Percentiles rank a stretch among this genome's conserved stretches.
phyloP scores from a whole-genome alignment of 176 grass and related monocot genomes.

The Themeda triandra region DNA sequence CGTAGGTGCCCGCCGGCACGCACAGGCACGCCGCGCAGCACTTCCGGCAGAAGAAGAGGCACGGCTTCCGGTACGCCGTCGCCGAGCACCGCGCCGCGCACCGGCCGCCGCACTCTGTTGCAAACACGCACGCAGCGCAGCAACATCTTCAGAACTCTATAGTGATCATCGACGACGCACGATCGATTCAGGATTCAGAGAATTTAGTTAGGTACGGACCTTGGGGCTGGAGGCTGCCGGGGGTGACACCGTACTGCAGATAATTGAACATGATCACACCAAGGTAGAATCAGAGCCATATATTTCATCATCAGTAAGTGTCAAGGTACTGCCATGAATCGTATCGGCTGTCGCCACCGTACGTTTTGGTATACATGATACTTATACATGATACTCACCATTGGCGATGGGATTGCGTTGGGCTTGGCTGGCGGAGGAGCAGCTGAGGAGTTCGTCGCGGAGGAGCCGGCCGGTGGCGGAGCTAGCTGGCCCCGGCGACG shows the following conservation, averaged over 20 bases:
- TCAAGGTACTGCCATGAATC: background rate
- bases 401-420: constrained; percentile 11
- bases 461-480: background rate
- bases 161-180: background rate
- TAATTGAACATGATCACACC: background rate
- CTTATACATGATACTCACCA: background rate
- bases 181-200: background rate
- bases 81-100: constrained; percentile 50
- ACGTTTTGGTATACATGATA: background rate
- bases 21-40: constrained; percentile 72
- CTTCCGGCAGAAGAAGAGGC: constrained; percentile 71
- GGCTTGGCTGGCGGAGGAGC: background rate
- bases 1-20: constrained; percentile 64
- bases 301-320: background rate
- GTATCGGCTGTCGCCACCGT: background rate
- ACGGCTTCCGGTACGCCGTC: constrained; percentile 84
- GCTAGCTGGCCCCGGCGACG: background rate
- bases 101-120: constrained; percentile 40
- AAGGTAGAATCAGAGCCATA: background rate
- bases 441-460: background rate
- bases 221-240: constrained; percentile 57
- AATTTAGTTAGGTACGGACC: constrained; percentile 4
- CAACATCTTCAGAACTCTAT: background rate
- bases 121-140: background rate
- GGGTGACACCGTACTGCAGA: constrained; percentile 50